phyloP scores from a whole-genome alignment of 495 filamentous ascomycete genomes.

The Podospora anserina region DNA sequence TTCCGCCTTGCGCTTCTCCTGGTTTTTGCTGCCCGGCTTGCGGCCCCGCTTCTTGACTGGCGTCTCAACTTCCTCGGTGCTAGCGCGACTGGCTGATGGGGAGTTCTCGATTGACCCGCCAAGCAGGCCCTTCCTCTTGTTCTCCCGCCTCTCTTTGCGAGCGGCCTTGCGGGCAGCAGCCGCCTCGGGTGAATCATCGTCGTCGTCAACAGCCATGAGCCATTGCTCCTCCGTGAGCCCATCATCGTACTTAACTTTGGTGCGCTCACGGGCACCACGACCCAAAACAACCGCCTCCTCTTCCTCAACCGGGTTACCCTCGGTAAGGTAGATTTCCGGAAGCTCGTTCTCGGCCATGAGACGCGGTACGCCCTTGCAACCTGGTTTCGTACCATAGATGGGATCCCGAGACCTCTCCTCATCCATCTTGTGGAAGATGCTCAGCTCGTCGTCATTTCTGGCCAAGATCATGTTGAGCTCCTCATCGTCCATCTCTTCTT shows the following conservation, averaged over 20 bases:
- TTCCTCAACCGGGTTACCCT: constrained; percentile 81
- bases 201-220: constrained; percentile 87
- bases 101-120: constrained; percentile 61
- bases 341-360: constrained; percentile 86
- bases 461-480: constrained; percentile 88
- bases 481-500: constrained; percentile 96
- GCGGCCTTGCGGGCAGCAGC: constrained; percentile 86
- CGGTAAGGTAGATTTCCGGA: constrained; percentile 86
- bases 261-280: constrained; percentile 90
- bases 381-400: constrained; percentile 63
- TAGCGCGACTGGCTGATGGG: constrained; percentile 71
- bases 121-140: constrained; percentile 51
- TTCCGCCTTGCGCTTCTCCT: constrained; percentile 83
- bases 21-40: constrained; percentile 62
- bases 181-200: constrained; percentile 90
- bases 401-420: constrained; percentile 61
- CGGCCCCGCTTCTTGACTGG: constrained; percentile 70
- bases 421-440: constrained; percentile 73
- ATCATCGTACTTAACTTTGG: constrained; percentile 91
- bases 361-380: constrained; percentile 63
- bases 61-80: constrained; percentile 65
- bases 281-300: constrained; percentile 72
- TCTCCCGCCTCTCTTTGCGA: constrained; percentile 73
- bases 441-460: constrained; percentile 68
- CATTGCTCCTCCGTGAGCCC: constrained; percentile 98